Percentiles rank a stretch among this genome's conserved stretches.
Conservation (phyloP, 805 yeast genomes). For the Starmerella sp. region DNA sequence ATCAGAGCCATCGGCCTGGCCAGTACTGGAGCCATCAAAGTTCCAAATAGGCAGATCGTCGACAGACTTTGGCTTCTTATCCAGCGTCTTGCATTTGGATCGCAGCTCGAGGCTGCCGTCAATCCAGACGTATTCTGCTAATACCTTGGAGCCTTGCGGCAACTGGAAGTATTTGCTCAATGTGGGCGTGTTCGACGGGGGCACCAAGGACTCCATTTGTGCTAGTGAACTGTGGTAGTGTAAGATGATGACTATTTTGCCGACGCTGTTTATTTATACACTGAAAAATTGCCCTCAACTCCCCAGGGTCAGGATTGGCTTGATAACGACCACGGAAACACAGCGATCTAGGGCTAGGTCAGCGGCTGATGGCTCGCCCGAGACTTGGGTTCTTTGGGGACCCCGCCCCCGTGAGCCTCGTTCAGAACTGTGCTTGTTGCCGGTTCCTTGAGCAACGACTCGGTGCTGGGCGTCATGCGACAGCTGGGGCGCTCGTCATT, state of each 20-base stretch:
- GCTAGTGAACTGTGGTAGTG: not conserved
- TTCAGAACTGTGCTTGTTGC: too few relatives aligned
- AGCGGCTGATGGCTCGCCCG: not conserved
- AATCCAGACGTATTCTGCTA: conserved; percentile 98
- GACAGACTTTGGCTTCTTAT: conserved; percentile 52
- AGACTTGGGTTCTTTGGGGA: too few relatives aligned
- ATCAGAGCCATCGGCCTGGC: conserved; percentile 97
- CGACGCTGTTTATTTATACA: conserved; percentile 1
- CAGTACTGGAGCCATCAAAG: conserved; percentile 97
- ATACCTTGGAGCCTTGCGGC: conserved; percentile 72
- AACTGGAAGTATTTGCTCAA: conserved; percentile 73
- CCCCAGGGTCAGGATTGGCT: conserved; percentile 4
- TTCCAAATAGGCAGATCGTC: conserved; percentile 98
- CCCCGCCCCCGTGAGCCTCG: too few relatives aligned
- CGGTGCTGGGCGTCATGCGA: too few relatives aligned
- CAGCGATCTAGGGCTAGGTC: conserved; percentile 4
- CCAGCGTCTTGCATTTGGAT: conserved; percentile 86
- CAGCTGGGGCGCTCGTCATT: too few relatives aligned
- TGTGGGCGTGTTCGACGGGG: conserved; percentile 49
- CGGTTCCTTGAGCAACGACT: too few relatives aligned
- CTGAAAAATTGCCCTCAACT: conserved; percentile 1
- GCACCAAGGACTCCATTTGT: conserved; percentile 19
- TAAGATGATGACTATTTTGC: not conserved
- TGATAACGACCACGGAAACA: not conserved
- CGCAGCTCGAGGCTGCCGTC: conserved; percentile 85